These are phyloP conservation scores for Symbiodinium natans DNA, from an alignment of 73 alveolate species.

Conservation along the genomic window DNA sequence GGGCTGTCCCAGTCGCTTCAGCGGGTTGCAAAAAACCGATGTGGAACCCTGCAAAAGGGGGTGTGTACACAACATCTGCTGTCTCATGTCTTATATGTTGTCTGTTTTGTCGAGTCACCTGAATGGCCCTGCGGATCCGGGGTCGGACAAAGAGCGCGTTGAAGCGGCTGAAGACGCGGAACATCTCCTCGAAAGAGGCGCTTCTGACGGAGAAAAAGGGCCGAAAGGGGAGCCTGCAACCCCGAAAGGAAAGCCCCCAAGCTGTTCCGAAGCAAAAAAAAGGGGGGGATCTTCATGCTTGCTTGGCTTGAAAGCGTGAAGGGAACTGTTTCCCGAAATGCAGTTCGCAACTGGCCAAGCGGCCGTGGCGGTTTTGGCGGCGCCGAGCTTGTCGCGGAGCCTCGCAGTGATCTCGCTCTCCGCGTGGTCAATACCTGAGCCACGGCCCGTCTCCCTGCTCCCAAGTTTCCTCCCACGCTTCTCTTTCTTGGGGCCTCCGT, in stretches of 20 bases:
- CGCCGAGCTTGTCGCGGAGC: conserved; percentile 97
- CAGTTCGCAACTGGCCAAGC: not conserved
- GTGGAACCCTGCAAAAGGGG: no score
- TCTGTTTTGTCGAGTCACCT: no score
- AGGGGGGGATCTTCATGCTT: no score
- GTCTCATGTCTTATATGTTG: no score
- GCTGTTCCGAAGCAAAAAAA: no score
- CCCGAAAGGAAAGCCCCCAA: not conserved
- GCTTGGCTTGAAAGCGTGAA: no score
- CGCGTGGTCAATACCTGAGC: conserved; percentile 96
- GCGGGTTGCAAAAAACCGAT: no score
- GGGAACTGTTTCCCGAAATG: no score
- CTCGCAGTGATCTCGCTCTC: conserved; percentile 98
- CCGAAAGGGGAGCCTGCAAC: not conserved
- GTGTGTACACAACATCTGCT: no score
- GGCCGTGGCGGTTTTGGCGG: conserved; percentile 97
- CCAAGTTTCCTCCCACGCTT: no score
- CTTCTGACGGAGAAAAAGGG: not conserved
- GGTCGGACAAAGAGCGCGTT: conserved; percentile 98
- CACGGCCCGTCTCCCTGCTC: not conserved
- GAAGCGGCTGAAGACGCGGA: conserved; percentile 98
- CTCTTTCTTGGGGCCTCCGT: no score
- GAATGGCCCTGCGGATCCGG: conserved; percentile 98
- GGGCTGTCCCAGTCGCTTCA: not conserved
- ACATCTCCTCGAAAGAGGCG: conserved; percentile 97